Evolutionary conservation across 176 grass and related monocot species (phyloP).

Genomic region (Triticum monococcum): DNA sequence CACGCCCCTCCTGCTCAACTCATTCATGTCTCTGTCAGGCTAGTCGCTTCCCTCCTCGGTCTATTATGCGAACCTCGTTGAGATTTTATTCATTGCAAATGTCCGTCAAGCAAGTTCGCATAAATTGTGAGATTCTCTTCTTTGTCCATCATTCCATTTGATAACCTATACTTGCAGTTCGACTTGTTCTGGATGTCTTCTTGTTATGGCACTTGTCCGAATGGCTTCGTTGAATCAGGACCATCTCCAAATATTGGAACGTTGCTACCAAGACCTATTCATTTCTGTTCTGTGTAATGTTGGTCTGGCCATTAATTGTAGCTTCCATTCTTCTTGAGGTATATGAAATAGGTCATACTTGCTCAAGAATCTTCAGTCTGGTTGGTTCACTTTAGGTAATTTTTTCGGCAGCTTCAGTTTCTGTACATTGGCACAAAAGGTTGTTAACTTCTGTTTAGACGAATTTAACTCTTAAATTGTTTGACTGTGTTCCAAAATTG

Average conservation of each 20-base stretch:
- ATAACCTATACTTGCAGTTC: no score
- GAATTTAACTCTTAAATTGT: neutral
- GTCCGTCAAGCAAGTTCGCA: no score
- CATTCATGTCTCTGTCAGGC: no score
- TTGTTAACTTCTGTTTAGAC: neutral
- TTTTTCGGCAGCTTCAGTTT: slow-evolving; percentile 42
- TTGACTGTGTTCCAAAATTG: neutral
- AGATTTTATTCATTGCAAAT: no score
- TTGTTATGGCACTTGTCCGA: no score
- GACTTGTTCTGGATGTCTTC: no score
- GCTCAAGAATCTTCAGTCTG: slow-evolving; percentile 18
- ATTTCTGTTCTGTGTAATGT: slow-evolving; percentile 17
- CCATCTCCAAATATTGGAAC: slow-evolving; percentile 6
- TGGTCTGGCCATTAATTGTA: neutral
- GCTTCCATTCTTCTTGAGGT: neutral
- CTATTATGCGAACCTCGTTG: no score
- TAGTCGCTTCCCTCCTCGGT: no score
- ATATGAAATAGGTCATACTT: slow-evolving; percentile 32
- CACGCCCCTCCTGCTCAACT: no score
- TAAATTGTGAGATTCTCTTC: no score
- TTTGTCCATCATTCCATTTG: no score
- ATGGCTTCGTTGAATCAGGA: slow-evolving; percentile 21
- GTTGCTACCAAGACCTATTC: slow-evolving; percentile 3
- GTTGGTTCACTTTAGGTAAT: slow-evolving; percentile 42
- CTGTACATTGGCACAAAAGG: slow-evolving; percentile 27